Base-by-base conservation (phyloP, 305 asterid species). In the Fraxinus platypoda region DNA sequence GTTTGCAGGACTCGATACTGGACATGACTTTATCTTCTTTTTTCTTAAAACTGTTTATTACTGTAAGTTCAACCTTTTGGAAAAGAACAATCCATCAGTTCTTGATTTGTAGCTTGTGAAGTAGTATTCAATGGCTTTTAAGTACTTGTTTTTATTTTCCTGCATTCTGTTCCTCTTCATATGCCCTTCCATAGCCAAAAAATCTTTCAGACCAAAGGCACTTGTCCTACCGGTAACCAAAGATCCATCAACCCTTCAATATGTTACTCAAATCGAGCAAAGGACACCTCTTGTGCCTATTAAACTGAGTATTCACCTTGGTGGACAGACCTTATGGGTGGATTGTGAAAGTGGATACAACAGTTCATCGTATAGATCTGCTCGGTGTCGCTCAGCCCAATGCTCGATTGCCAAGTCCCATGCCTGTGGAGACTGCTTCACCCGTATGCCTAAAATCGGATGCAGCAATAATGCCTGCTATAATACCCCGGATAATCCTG, bases 321-420 rank as follows among this genome's bases (percentile, higher is more conserved):
- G 94, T 62, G 93, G 93, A 0, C 91, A 86, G 30, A 78, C 87
- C 54, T 71, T 91, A 8, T 90, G 92, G 95, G 88, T 84, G 15
- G 91, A 88, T n/a, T 90, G 95, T 62, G 90, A 83, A 6, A 75
- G 74, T 21, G 89, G 84, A 17, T 89, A 81, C 78, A 74, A 1
- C 2, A 89, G 93, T 87, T 86, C 92, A 28, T 83, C 93, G 13
- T 89, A 87, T 81, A 76, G 73, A 59, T 82, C 91, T 41, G 92
- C 90, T 7, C 85, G 37, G 0, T 92, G 95, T 79, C 54, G 54
- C 76, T 90, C 94, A 34, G 83, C 85, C 0, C 86, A 84, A 49
- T 92, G 97, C 86, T 70, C 38, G 3, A 82, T 88, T 12, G 91
- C 94, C 75, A 81, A 77, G 38, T 72, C 91, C 15, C 77, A 57